phyloP scores from a whole-genome alignment of 129 eudicot species.

The Arctium lappa region DNA sequence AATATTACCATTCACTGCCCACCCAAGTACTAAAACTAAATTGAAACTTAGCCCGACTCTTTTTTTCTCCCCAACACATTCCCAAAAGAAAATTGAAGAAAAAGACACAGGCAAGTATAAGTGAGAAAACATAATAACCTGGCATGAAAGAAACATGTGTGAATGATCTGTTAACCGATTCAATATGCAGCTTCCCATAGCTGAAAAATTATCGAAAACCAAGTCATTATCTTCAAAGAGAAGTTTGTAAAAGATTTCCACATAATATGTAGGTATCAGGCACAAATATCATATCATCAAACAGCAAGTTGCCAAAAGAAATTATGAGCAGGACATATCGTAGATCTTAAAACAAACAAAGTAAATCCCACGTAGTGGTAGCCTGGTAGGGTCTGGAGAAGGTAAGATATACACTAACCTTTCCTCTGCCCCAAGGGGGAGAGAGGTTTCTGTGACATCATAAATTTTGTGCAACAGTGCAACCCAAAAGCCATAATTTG shows the following conservation, averaged over 20 bases:
- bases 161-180: background rate
- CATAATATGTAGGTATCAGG: background rate
- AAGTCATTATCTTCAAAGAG: background rate
- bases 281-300: background rate
- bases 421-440: background rate
- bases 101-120: background rate
- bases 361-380: background rate
- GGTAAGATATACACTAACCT: background rate
- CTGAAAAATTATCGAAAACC: background rate
- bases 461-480: background rate
- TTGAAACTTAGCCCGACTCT: background rate
- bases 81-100: background rate
- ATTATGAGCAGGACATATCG: background rate
- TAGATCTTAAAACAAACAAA: background rate
- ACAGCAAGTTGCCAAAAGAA: background rate
- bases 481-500: background rate
- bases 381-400: background rate
- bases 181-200: background rate
- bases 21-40: slow-evolving; percentile 5
- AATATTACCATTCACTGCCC: slow-evolving; percentile 11
- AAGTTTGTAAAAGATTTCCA: background rate
- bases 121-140: background rate
- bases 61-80: background rate
- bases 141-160: background rate
- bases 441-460: background rate